Conservation (phyloP, 805 yeast species). For the Kodamaea hsintzibuensis region DNA sequence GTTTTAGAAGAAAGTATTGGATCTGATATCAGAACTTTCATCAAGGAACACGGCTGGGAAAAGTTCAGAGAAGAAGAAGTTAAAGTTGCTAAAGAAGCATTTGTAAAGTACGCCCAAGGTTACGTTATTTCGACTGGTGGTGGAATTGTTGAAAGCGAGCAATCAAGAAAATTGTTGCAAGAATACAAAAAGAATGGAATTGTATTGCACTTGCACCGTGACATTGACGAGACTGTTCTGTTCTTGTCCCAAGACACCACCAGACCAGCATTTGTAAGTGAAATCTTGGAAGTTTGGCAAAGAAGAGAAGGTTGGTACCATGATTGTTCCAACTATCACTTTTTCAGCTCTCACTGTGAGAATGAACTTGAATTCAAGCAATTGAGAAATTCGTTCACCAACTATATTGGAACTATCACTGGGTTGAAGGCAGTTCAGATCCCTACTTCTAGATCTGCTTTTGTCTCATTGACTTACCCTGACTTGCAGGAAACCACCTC, state of each 20-base stretch:
- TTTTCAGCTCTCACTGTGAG: slow-evolving; percentile 73
- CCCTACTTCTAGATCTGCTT: slow-evolving; percentile 57
- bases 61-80: slow-evolving; percentile 72
- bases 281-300: slow-evolving; percentile 78
- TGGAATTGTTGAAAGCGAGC: slow-evolving; percentile 80
- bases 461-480: slow-evolving; percentile 70
- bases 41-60: slow-evolving; percentile 81
- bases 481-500: slow-evolving; percentile 52
- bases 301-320: slow-evolving; percentile 79
- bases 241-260: slow-evolving; percentile 77
- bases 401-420: slow-evolving; percentile 59
- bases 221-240: slow-evolving; percentile 72
- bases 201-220: slow-evolving; percentile 89
- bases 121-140: slow-evolving; percentile 93
- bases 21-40: slow-evolving; percentile 57
- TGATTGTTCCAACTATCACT: slow-evolving; percentile 75
- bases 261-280: slow-evolving; percentile 85
- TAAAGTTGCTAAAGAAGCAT: slow-evolving; percentile 50
- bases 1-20: slow-evolving; percentile 58
- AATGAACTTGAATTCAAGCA: slow-evolving; percentile 52
- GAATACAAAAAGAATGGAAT: slow-evolving; percentile 58
- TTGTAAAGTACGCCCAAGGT: slow-evolving; percentile 44
- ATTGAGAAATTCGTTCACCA: slow-evolving; percentile 59
- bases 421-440: slow-evolving; percentile 47
- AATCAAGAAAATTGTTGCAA: slow-evolving; percentile 65